Evolutionary conservation across 495 filamentous ascomycete genomes (phyloP).

Genomic region (Cercophora newfieldiana): DNA sequence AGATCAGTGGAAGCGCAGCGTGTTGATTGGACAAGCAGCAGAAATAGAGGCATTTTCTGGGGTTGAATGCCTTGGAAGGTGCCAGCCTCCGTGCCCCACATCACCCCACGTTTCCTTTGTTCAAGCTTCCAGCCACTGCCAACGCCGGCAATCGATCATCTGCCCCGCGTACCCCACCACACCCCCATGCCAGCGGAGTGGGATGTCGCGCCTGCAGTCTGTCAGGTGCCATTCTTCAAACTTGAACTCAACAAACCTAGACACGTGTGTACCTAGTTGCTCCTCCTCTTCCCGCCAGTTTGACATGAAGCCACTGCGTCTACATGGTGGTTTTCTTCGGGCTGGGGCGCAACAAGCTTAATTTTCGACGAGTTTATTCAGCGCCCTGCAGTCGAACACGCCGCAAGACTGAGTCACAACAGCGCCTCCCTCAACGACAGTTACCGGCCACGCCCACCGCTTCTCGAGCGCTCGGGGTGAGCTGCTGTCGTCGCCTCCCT

Average conservation of each 20-base stretch:
- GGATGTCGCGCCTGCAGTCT: background rate
- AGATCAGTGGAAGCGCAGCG: background rate
- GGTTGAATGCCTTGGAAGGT: background rate
- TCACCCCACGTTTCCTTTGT: conserved; percentile 9
- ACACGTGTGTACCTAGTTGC: background rate
- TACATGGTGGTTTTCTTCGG: background rate
- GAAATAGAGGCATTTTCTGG: background rate
- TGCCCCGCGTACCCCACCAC: conserved; percentile 1
- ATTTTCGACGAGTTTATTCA: background rate
- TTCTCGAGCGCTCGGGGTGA: background rate
- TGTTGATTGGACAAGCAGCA: background rate
- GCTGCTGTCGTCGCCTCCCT: background rate
- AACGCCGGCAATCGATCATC: conserved; percentile 12
- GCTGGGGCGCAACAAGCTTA: background rate
- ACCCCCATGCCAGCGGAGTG: background rate
- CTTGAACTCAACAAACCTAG: background rate
- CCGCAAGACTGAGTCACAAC: background rate
- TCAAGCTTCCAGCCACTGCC: conserved; percentile 19
- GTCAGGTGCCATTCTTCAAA: conserved; percentile 8
- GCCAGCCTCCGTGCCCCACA: background rate
- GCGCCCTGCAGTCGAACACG: background rate
- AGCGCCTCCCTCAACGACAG: background rate
- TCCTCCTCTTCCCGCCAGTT: background rate
- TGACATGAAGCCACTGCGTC: background rate
- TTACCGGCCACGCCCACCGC: background rate